These are phyloP conservation scores for Heritiera littoralis DNA, from an alignment of 345 rosid genomes.

Conservation along the genomic window DNA sequence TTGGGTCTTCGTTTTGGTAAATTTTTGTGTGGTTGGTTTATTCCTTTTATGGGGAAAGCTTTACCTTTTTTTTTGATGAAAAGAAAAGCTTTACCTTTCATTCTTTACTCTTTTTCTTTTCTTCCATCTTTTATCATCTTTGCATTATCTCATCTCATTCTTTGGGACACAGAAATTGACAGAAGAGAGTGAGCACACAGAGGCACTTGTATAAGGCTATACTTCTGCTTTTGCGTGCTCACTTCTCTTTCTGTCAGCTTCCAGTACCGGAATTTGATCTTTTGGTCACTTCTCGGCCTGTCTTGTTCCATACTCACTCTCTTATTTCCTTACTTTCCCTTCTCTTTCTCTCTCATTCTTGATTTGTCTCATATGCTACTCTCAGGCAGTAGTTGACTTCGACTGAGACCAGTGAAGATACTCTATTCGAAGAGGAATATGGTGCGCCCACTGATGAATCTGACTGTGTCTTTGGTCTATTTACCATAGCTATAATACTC, in stretches of 20 bases:
- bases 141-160: background rate
- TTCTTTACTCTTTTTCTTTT: background rate
- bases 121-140: background rate
- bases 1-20: background rate
- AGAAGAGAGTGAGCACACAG: constrained; percentile 99
- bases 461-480: constrained; percentile 19
- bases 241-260: constrained; percentile 92
- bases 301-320: constrained; percentile 28
- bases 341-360: too few relatives aligned
- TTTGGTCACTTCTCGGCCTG: constrained; percentile 25
- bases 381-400: background rate
- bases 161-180: constrained; percentile 69
- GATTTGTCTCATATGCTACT: too few relatives aligned
- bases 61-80: too few relatives aligned
- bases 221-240: constrained; percentile 90
- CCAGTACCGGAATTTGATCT: constrained; percentile 47
- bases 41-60: constrained; percentile 13
- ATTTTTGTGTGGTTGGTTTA: constrained; percentile 2
- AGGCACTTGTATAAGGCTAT: constrained; percentile 63
- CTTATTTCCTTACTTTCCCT: background rate
- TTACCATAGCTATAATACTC: background rate
- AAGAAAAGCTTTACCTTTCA: constrained; percentile 11
- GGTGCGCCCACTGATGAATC: constrained; percentile 12
- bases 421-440: background rate
- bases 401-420: background rate